These are phyloP conservation scores for Pichia thaimueangensis DNA, from an alignment of 805 yeast genomes.

Conservation along the genomic window DNA sequence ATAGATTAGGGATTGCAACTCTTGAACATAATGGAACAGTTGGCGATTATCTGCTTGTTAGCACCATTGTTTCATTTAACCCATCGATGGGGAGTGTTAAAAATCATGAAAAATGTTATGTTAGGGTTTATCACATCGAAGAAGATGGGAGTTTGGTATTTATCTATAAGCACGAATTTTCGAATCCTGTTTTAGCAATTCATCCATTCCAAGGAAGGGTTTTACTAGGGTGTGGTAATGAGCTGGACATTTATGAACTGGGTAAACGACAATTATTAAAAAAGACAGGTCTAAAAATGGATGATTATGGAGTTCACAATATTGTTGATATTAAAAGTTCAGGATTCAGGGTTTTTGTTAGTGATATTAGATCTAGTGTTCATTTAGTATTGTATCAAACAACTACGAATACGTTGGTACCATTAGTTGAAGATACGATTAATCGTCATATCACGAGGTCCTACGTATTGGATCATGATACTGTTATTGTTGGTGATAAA, in stretches of 20 bases:
- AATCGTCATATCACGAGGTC: slow-evolving; percentile 61
- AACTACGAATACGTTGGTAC: slow-evolving; percentile 42
- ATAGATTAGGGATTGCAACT: slow-evolving; percentile 31
- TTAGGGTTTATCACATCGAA: slow-evolving; percentile 34
- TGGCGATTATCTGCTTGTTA: slow-evolving; percentile 38
- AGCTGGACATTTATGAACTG: slow-evolving; percentile 56
- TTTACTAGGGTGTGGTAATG: slow-evolving; percentile 49
- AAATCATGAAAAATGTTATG: slow-evolving; percentile 20
- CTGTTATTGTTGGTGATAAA: slow-evolving; percentile 79
- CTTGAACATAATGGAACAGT: slow-evolving; percentile 29
- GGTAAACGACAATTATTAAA: slow-evolving; percentile 77
- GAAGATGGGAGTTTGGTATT: slow-evolving; percentile 37
- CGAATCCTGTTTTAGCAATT: slow-evolving; percentile 42
- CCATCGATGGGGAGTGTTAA: slow-evolving; percentile 21
- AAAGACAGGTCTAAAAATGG: slow-evolving; percentile 47
- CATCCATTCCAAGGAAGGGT: slow-evolving; percentile 51
- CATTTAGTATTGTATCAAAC: slow-evolving; percentile 49
- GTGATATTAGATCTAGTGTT: slow-evolving; percentile 67
- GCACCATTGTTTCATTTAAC: slow-evolving; percentile 31
- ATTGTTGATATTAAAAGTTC: slow-evolving; percentile 51
- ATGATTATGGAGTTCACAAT: slow-evolving; percentile 30
- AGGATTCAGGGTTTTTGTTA: slow-evolving; percentile 57
- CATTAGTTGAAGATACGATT: slow-evolving; percentile 64
- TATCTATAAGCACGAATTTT: slow-evolving; percentile 56
- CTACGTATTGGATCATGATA: slow-evolving; percentile 60